These are phyloP conservation scores for Pseudoturritis turrita DNA, from an alignment of 345 rosid species.

Conservation along the genomic window DNA sequence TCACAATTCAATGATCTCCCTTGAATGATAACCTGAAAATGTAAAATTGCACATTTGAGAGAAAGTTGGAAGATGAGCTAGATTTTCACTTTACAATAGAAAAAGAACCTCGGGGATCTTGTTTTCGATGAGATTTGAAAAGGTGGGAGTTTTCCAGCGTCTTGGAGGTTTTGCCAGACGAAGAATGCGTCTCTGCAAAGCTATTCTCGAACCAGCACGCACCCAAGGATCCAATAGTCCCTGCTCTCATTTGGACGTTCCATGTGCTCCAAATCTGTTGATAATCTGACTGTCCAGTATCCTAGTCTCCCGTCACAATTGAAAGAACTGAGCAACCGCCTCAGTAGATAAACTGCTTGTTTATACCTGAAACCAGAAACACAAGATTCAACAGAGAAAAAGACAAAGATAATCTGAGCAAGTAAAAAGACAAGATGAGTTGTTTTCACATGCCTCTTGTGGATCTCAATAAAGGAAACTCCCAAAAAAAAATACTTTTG, in stretches of 20 bases:
- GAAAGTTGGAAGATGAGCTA: background rate
- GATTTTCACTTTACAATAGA: background rate
- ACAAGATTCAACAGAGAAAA: constrained; percentile 2
- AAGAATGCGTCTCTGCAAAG: constrained; percentile 75
- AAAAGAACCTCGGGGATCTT: constrained; percentile 62
- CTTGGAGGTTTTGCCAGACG: constrained; percentile 93
- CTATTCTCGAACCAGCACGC: constrained; percentile 88
- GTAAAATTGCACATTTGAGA: background rate
- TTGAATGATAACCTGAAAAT: constrained; percentile 60
- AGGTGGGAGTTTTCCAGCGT: constrained; percentile 88
- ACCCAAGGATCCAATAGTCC: constrained; percentile 84
- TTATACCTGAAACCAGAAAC: constrained; percentile 49
- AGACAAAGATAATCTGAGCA: background rate
- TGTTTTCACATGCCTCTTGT: constrained; percentile 55
- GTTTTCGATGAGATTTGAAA: constrained; percentile 44
- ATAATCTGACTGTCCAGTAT: constrained; percentile 84
- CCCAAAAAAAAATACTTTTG: constrained; percentile 81
- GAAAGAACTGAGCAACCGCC: constrained; percentile 54
- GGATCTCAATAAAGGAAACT: constrained; percentile 76
- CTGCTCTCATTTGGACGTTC: constrained; percentile 60
- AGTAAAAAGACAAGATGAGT: background rate
- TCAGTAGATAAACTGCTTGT: constrained; percentile 55
- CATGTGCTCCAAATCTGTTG: constrained; percentile 79
- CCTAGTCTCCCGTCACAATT: constrained; percentile 81
- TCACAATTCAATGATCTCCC: constrained; percentile 89